phyloP scores from a whole-genome alignment of 352 stramenopile genomes.

The Phytophthora foliorum region DNA sequence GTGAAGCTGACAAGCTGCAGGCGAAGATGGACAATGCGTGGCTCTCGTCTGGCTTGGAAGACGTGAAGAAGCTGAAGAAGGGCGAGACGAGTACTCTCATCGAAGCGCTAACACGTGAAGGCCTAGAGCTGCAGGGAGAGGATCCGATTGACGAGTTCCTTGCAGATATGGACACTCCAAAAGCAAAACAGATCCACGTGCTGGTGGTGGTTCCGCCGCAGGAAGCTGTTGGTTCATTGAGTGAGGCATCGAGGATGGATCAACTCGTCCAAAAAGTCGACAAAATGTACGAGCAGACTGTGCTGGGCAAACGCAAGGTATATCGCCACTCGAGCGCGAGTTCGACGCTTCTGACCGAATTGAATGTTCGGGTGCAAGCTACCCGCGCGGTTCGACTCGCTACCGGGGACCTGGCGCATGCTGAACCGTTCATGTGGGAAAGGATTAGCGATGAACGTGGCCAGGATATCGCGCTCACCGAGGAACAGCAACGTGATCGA shows the following conservation, averaged over 20 bases:
- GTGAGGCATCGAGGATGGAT: conserved; percentile 12
- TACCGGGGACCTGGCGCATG: conserved; percentile 15
- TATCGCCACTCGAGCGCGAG: conserved; percentile 16
- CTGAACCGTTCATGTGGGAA: conserved; percentile 38
- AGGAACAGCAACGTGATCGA: conserved; percentile 32
- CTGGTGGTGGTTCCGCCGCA: no score
- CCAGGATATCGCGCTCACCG: conserved; percentile 15
- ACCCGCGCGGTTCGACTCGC: conserved; percentile 11
- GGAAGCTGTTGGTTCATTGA: no score
- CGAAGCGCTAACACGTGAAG: no score
- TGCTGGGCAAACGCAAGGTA: conserved; percentile 17
- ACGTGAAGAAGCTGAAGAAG: no score
- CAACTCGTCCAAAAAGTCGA: conserved; percentile 13
- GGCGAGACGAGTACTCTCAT: no score
- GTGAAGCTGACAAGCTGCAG: no score
- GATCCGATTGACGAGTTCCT: no score
- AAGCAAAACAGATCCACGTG: no score
- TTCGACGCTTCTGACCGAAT: conserved; percentile 14
- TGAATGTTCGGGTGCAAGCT: conserved; percentile 18
- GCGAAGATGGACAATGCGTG: no score
- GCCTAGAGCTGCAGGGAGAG: no score
- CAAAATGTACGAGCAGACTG: conserved; percentile 22
- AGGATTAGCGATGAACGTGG: conserved; percentile 21
- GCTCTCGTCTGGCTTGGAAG: no score
- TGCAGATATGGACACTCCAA: no score